A percentile compares a stretch with the other conserved stretches of the same genome.
phyloP scores from a whole-genome alignment of 2,329 filamentous ascomycete species.

The Coleophoma eucalyptorum region DNA sequence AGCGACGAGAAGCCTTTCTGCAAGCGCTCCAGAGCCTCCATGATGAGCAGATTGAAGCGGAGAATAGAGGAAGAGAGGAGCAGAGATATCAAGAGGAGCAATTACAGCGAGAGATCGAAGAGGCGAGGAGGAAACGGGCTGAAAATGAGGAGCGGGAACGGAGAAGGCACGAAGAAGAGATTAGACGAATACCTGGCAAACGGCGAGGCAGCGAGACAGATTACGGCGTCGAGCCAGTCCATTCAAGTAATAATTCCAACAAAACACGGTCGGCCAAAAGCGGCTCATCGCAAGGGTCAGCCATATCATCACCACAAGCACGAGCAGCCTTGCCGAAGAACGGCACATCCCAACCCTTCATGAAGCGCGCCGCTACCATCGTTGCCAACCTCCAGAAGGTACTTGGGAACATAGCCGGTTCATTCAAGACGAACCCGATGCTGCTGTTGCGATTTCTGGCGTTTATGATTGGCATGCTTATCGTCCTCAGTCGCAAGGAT shows the following conservation, averaged over 20 bases:
- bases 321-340: conserved; percentile 9
- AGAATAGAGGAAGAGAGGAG: conserved; percentile 58
- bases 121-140: conserved; percentile 49
- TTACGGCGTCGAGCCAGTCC: conserved; percentile 61
- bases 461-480: conserved; percentile 74
- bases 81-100: conserved; percentile 52
- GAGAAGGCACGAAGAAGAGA: conserved; percentile 28
- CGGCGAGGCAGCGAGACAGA: conserved; percentile 58
- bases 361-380: conserved; percentile 42
- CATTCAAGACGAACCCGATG: conserved; percentile 53
- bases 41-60: conserved; percentile 76
- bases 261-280: conserved; percentile 26
- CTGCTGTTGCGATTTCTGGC: conserved; percentile 62
- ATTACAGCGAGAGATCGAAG: conserved; percentile 51
- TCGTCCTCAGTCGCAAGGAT: conserved; percentile 72
- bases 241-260: conserved; percentile 11
- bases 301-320: conserved; percentile 13
- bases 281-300: conserved; percentile 29
- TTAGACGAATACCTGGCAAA: conserved; percentile 48
- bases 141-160: conserved; percentile 51
- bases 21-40: conserved; percentile 80
- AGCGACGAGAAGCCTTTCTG: conserved; percentile 83
- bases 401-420: conserved; percentile 45
- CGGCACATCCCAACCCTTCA: conserved; percentile 14
- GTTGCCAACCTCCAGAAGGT: conserved; percentile 47